A percentile compares a stretch with the other conserved stretches of the same genome.
Evolutionary conservation across 345 rosid genomes (phyloP).

Genomic region (Aquilaria malaccensis): DNA sequence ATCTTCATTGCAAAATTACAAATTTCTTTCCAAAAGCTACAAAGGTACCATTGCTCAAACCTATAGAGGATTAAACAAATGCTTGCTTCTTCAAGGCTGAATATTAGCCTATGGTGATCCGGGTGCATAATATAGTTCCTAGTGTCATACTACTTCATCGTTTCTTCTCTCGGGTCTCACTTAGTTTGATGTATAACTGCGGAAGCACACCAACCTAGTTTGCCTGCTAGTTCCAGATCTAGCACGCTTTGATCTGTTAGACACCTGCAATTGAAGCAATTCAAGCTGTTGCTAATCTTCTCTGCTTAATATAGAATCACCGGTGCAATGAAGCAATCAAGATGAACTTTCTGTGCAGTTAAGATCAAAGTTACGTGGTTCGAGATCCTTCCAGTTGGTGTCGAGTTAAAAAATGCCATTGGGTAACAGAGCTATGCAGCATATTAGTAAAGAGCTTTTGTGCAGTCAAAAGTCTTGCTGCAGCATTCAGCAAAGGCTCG

Average conservation of each 20-base stretch:
- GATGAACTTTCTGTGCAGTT: background rate
- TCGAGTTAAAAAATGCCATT: conserved; percentile 91
- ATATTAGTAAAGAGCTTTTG: conserved; percentile 67
- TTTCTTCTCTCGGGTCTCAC: too few species aligned
- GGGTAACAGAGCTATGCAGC: conserved; percentile 79
- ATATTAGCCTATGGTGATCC: too few species aligned
- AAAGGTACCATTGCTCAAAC: too few species aligned
- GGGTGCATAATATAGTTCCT: too few species aligned
- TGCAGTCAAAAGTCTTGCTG: conserved; percentile 72
- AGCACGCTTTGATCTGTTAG: conserved; percentile 84
- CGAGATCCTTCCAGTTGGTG: conserved; percentile 90
- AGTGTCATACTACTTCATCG: too few species aligned
- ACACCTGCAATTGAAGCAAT: conserved; percentile 42
- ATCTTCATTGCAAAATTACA: too few species aligned
- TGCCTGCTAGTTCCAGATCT: conserved; percentile 78
- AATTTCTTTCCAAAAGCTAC: too few species aligned
- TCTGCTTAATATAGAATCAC: background rate
- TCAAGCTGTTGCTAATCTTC: background rate
- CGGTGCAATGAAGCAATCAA: background rate
- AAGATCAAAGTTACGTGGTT: conserved; percentile 44
- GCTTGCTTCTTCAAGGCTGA: too few species aligned
- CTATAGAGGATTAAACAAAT: too few species aligned
- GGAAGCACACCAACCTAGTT: conserved; percentile 90
- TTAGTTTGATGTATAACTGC: conserved; percentile 54
- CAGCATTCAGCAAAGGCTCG: conserved; percentile 56